Percentiles rank a stretch among this genome's conserved stretches.
These are phyloP conservation scores for Coemansia brasiliensis DNA, from an alignment of 192 early-diverging fungal species.

Conservation along the genomic window DNA sequence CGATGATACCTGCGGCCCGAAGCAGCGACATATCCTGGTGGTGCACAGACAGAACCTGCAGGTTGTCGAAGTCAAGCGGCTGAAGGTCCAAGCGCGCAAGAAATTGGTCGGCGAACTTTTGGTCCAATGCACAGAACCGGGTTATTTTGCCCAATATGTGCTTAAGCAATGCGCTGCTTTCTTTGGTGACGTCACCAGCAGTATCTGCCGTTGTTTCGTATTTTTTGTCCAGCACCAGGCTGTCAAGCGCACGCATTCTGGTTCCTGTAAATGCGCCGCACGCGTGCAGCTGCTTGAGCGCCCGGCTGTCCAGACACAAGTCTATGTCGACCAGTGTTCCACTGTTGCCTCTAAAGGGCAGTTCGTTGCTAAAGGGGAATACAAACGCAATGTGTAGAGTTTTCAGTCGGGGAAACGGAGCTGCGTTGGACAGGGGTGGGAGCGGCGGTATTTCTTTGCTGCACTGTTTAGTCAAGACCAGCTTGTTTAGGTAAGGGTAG, in stretches of 20 bases:
- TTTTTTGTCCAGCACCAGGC: neutral
- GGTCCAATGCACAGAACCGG: constrained; percentile 1
- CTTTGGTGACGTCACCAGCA: too few relatives aligned
- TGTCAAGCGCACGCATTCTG: neutral
- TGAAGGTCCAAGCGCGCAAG: neutral
- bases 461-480: neutral
- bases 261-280: neutral
- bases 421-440: neutral
- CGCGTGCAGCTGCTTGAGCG: neutral
- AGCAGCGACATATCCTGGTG: neutral
- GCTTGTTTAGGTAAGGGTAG: neutral
- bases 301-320: neutral
- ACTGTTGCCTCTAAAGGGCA: constrained; percentile 9
- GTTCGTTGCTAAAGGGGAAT: constrained; percentile 3
- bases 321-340: neutral
- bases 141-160: neutral
- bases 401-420: constrained; percentile 1
- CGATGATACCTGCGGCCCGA: neutral
- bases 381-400: neutral
- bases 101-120: neutral
- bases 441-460: neutral
- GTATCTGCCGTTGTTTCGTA: neutral
- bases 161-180: too few relatives aligned
- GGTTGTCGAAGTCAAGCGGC: neutral
- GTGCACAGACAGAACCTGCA: neutral